phyloP scores from a whole-genome alignment of 805 yeast species.

The Henningerozyma blattae region DNA sequence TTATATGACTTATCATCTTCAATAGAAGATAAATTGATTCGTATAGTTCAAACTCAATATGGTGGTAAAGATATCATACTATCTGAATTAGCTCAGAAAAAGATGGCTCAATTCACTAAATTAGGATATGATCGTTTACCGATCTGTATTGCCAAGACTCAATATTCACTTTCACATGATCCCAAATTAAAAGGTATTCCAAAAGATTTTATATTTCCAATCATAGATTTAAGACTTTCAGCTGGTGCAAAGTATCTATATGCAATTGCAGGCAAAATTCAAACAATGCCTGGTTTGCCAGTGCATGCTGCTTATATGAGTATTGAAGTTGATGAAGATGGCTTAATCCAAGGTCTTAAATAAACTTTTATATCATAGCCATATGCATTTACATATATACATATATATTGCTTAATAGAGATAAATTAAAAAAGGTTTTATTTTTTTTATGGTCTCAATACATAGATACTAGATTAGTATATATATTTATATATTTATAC shows the following conservation, averaged over 20 bases:
- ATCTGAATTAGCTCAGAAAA: conserved; percentile 66
- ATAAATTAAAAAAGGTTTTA: neutral
- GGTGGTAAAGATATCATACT: conserved; percentile 83
- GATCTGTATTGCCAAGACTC: conserved; percentile 95
- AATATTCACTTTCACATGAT: conserved; percentile 91
- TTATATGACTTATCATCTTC: conserved; percentile 60
- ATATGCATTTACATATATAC: too few relatives aligned
- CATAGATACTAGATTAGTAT: neutral
- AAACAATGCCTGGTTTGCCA: conserved; percentile 95
- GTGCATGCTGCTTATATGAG: conserved; percentile 96
- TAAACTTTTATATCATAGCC: conserved; percentile 27
- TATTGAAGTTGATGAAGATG: conserved; percentile 82
- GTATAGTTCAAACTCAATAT: conserved; percentile 81
- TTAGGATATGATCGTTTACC: conserved; percentile 91
- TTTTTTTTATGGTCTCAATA: neutral
- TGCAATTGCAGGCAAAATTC: conserved; percentile 93
- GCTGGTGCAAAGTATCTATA: conserved; percentile 96
- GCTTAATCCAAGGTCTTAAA: conserved; percentile 89
- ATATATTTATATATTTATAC: too few relatives aligned
- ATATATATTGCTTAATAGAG: neutral
- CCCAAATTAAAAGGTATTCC: conserved; percentile 92
- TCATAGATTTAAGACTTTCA: conserved; percentile 85
- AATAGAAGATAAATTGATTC: conserved; percentile 68
- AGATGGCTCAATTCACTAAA: conserved; percentile 66
- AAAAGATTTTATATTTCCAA: conserved; percentile 84